These are phyloP conservation scores for Gigaspora rosea DNA, from an alignment of 192 early-diverging fungal species.

Conservation along the genomic window DNA sequence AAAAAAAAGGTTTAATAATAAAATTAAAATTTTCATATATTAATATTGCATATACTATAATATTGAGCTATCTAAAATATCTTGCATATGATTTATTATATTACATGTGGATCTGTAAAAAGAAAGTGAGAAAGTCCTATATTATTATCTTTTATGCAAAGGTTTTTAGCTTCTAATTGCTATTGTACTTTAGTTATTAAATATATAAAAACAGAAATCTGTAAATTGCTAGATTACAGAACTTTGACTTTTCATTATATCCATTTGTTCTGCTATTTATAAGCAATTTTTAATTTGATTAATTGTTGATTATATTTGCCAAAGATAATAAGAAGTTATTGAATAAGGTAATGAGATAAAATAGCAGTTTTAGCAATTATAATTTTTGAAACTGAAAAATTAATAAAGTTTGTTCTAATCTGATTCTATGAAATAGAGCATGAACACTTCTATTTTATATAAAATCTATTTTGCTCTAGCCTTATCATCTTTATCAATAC, in stretches of 20 bases:
- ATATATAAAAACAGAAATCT: neutral
- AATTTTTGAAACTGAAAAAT: neutral
- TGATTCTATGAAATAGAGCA: constrained; percentile 13
- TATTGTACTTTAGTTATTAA: neutral
- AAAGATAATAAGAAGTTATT: neutral
- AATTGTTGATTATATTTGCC: neutral
- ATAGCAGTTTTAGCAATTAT: too few species aligned
- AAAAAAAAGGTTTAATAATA: too few species aligned
- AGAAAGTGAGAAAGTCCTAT: constrained; percentile 15
- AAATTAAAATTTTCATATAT: too few species aligned
- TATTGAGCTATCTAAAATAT: too few species aligned
- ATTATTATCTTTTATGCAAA: constrained; percentile 6
- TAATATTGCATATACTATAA: too few species aligned
- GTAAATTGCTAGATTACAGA: neutral
- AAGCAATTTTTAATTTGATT: neutral
- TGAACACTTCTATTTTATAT: neutral
- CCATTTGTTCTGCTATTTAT: neutral
- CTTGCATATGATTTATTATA: neutral
- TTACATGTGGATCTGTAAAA: neutral
- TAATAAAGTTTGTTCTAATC: neutral
- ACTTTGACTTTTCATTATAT: neutral
- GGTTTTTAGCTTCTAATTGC: neutral
- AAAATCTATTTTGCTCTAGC: too few species aligned
- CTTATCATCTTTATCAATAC: too few species aligned
- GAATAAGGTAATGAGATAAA: constrained; percentile 11